These are phyloP conservation scores for Vitis rupestris DNA, from an alignment of 164 flowering plant genomes.

Conservation along the genomic window DNA sequence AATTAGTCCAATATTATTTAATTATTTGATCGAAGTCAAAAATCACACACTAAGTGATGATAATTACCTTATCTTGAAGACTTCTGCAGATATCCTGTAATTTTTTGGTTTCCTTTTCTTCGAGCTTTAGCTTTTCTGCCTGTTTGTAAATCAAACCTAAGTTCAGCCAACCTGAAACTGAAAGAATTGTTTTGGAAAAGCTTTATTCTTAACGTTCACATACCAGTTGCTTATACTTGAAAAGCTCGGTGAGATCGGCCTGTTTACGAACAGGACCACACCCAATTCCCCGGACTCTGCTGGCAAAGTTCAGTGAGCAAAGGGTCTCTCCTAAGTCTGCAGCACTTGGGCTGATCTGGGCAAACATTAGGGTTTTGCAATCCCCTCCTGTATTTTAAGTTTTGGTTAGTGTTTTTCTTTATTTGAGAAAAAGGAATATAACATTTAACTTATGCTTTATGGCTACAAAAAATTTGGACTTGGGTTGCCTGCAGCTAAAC, in stretches of 20 bases:
- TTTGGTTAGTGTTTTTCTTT: not conserved
- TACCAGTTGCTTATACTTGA: constrained; percentile 90
- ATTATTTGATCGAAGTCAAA: too few relatives aligned
- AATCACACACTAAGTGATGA: not conserved
- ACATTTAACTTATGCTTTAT: not conserved
- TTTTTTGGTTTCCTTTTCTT: constrained; percentile 79
- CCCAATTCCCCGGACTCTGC: constrained; percentile 79
- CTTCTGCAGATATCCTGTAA: constrained; percentile 69
- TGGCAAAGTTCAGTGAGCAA: constrained; percentile 88
- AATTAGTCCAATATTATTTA: too few relatives aligned
- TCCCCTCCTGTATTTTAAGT: constrained; percentile 67
- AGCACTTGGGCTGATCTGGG: constrained; percentile 77
- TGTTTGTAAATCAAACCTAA: constrained; percentile 21
- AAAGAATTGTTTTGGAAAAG: not conserved
- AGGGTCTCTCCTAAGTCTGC: constrained; percentile 79
- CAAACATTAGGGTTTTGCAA: constrained; percentile 93
- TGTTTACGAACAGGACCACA: constrained; percentile 87
- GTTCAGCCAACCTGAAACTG: not conserved
- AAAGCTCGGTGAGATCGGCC: constrained; percentile 53
- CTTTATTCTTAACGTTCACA: not conserved
- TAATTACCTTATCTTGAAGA: constrained; percentile 82
- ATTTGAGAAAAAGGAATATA: not conserved
- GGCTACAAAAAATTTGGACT: too few relatives aligned
- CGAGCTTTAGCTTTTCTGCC: constrained; percentile 84
- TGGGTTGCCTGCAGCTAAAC: not conserved